Base-by-base conservation (phyloP, 805 yeast species). In the Schizosaccharomyces pombe region DNA sequence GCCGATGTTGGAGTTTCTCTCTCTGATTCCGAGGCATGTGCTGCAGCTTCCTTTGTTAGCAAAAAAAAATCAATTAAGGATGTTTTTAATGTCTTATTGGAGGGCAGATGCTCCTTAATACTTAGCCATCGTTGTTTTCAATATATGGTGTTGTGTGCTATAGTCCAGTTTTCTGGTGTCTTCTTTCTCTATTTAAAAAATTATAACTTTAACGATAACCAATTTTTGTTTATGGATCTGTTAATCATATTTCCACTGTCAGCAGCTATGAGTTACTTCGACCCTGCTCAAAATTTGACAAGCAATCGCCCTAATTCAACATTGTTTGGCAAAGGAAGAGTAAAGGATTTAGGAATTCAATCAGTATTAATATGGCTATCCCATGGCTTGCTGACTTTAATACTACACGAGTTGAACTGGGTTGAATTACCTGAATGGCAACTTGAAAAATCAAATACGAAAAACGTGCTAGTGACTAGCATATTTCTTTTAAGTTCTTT, bases 21-120 rank as follows among this genome's bases (percentile, higher is more conserved):
- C 52, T 84, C 95, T 30, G 98, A 91, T 65, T 97, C 97, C 0
- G 99, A 91, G 64, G 98, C 98, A 0, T 83, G 94, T 2, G 96
- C 91, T 19, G 98, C 98, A 0, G 98, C 98, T 0, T 98, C 99
- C 2, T 91, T 91, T 65, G 91, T 98, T 0, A 85, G 95, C 1
- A 74, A 93, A 47, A 65, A 75, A 0, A 91, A 91, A 67, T 95
- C 91, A 59, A 85, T 91, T 47, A 78, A 94, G 2, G 91, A 98
- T 70, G 95, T 89, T 26, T 68, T 85, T 59, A 85, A 85, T 63
- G 91, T 91, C 2, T 84, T 91, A 56, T 79, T 77, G 61, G 97
- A 91, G 65, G 99, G 99, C 3, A 74, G 99, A 58, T 91, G 95
- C 0, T 81, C 96, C 24, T 70, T 91, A 63, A 95, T 87, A 19